phyloP scores from a whole-genome alignment of 2,329 filamentous ascomycete species.

The Sclerotinia minor region DNA sequence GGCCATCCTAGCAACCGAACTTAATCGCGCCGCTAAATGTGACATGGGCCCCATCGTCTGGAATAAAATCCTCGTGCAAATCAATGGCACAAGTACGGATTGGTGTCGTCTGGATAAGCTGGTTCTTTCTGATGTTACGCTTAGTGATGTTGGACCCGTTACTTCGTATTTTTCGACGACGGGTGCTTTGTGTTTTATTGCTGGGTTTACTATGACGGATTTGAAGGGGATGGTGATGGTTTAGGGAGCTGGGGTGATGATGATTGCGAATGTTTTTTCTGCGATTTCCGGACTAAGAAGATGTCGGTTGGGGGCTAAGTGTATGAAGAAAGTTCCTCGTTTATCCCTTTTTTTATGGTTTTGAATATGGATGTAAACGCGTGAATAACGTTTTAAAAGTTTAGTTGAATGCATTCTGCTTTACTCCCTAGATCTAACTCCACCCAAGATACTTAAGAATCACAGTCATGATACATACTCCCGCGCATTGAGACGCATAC shows the following conservation, averaged over 20 bases:
- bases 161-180: too few species aligned
- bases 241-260: too few species aligned
- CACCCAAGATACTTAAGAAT: not conserved
- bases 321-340: not conserved
- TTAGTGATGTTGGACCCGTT: not conserved
- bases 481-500: not conserved
- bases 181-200: too few species aligned
- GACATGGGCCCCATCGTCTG: not conserved
- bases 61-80: not conserved
- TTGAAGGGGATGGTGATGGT: too few species aligned
- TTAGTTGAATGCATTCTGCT: not conserved
- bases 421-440: not conserved
- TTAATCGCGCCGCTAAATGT: not conserved
- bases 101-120: constrained; percentile 3
- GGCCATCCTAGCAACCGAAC: constrained; percentile 1
- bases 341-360: not conserved
- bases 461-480: too few species aligned
- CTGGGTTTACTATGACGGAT: too few species aligned
- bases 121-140: not conserved
- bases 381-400: not conserved
- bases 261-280: too few species aligned
- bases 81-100: not conserved
- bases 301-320: too few species aligned
- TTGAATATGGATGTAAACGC: not conserved
- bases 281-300: too few species aligned